These are phyloP conservation scores for Aspergillus pseudoterreus DNA, from an alignment of 2,329 filamentous ascomycete genomes.

Conservation along the genomic window DNA sequence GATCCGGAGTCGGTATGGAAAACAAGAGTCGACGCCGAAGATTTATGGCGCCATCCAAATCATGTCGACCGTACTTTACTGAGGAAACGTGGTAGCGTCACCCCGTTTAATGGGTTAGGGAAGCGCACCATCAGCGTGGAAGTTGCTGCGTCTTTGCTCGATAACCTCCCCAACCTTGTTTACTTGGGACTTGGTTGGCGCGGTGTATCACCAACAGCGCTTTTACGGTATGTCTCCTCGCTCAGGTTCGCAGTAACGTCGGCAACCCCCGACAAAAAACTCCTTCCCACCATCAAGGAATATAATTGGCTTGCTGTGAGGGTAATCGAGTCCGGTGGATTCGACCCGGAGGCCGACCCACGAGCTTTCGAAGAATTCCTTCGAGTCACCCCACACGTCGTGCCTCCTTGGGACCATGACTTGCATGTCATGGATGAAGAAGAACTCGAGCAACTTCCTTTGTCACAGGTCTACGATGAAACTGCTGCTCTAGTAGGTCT, in stretches of 20 bases:
- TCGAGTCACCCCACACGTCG: slow-evolving; percentile 27
- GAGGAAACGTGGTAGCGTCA: slow-evolving; percentile 12
- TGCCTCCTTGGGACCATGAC: slow-evolving; percentile 30
- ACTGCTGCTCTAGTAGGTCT: slow-evolving; percentile 31
- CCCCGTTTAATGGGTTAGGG: slow-evolving; percentile 39
- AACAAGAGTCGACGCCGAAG: slow-evolving; percentile 33
- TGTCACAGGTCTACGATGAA: slow-evolving; percentile 30
- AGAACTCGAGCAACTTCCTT: slow-evolving; percentile 19
- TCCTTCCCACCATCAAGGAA: slow-evolving; percentile 27
- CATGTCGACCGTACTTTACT: slow-evolving; percentile 8
- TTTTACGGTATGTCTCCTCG: slow-evolving; percentile 17
- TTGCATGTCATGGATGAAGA: slow-evolving; percentile 15
- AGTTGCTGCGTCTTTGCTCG: slow-evolving; percentile 53
- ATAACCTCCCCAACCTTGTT: slow-evolving; percentile 48
- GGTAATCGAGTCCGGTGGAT: slow-evolving; percentile 47
- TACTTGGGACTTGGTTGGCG: slow-evolving; percentile 38
- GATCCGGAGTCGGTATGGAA: slow-evolving; percentile 25
- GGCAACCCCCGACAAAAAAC: slow-evolving; percentile 14
- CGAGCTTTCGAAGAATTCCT: slow-evolving; percentile 39
- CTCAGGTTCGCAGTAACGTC: slow-evolving; percentile 17
- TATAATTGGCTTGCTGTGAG: slow-evolving; percentile 45
- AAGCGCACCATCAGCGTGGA: slow-evolving; percentile 55
- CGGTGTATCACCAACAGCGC: slow-evolving; percentile 29
- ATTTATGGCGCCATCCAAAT: slow-evolving; percentile 34
- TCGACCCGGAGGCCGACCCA: slow-evolving; percentile 45